These are phyloP conservation scores for Pythium rishiriense DNA, from an alignment of 352 stramenopile species.

Conservation along the genomic window DNA sequence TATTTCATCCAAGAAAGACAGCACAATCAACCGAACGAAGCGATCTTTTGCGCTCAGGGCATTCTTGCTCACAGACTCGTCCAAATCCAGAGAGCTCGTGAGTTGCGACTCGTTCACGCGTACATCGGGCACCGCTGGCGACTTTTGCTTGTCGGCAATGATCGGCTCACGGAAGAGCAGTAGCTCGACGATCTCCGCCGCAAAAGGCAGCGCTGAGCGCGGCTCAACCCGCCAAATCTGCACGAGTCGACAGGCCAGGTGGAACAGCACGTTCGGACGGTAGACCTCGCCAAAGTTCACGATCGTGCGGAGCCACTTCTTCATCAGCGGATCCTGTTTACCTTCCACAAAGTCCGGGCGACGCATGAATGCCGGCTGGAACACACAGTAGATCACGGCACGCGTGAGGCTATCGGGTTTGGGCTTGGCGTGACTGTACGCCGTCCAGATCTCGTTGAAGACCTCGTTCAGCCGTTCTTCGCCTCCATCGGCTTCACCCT, in stretches of 20 bases:
- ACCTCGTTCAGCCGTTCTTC: slow-evolving; percentile 38
- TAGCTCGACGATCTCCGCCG: slow-evolving; percentile 66
- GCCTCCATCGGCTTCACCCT: slow-evolving; percentile 9
- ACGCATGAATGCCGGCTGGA: slow-evolving; percentile 70
- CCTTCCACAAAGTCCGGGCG: slow-evolving; percentile 16
- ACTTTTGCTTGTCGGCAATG: slow-evolving; percentile 45
- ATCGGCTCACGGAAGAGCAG: slow-evolving; percentile 78
- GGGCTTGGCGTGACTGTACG: slow-evolving; percentile 67
- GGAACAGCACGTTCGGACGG: slow-evolving; percentile 79
- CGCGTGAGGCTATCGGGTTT: slow-evolving; percentile 70
- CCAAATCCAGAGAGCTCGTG: not conserved
- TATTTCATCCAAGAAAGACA: slow-evolving; percentile 61
- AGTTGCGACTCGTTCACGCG: slow-evolving; percentile 45
- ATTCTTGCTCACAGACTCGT: slow-evolving; percentile 7
- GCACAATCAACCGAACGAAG: slow-evolving; percentile 69
- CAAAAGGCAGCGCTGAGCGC: slow-evolving; percentile 44
- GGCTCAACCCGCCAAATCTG: slow-evolving; percentile 67
- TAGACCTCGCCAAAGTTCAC: slow-evolving; percentile 54
- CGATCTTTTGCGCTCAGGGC: slow-evolving; percentile 50
- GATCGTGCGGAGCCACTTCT: slow-evolving; percentile 59
- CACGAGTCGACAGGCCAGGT: slow-evolving; percentile 64
- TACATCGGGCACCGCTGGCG: slow-evolving; percentile 13
- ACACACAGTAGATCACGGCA: slow-evolving; percentile 65
- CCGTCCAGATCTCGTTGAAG: slow-evolving; percentile 61
- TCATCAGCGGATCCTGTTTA: slow-evolving; percentile 35